These are phyloP conservation scores for Fusarium nurragi DNA, from an alignment of 2,329 filamentous ascomycete species.

Conservation along the genomic window DNA sequence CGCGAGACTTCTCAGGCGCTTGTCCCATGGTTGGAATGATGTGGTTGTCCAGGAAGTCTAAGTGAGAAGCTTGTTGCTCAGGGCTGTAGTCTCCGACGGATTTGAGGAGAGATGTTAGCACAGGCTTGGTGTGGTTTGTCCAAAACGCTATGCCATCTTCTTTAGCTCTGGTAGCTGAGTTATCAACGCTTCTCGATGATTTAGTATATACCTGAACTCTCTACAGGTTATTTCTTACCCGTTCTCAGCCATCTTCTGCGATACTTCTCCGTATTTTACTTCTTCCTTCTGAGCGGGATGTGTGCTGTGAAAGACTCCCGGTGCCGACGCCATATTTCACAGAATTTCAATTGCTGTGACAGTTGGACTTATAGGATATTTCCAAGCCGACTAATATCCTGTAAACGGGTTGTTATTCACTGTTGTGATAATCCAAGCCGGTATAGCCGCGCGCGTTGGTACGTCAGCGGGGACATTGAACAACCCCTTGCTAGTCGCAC, in stretches of 20 bases:
- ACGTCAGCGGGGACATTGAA: background rate
- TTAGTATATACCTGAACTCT: background rate
- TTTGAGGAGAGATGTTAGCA: conserved; percentile 12
- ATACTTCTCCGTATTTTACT: fast-evolving
- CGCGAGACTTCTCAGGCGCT: background rate
- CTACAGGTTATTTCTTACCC: background rate
- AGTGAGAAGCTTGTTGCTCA: conserved; percentile 14
- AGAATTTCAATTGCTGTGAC: fast-evolving
- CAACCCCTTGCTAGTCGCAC: background rate
- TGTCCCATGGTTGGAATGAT: conserved; percentile 16
- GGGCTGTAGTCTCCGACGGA: conserved; percentile 9
- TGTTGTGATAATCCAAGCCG: background rate
- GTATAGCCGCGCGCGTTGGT: background rate
- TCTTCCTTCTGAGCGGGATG: background rate
- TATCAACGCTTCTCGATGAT: background rate
- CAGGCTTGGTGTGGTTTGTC: conserved; percentile 13
- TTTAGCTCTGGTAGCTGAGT: background rate
- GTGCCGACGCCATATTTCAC: background rate
- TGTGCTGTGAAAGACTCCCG: background rate
- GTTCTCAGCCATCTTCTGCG: background rate
- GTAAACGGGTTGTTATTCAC: background rate
- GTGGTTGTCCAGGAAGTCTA: conserved; percentile 10
- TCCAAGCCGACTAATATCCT: background rate
- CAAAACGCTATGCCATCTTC: conserved; percentile 16
- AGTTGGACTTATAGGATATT: background rate